Evolutionary conservation across 768 basidiomycete genomes (phyloP).

Genomic region (Candolleomyces eurysporus): DNA sequence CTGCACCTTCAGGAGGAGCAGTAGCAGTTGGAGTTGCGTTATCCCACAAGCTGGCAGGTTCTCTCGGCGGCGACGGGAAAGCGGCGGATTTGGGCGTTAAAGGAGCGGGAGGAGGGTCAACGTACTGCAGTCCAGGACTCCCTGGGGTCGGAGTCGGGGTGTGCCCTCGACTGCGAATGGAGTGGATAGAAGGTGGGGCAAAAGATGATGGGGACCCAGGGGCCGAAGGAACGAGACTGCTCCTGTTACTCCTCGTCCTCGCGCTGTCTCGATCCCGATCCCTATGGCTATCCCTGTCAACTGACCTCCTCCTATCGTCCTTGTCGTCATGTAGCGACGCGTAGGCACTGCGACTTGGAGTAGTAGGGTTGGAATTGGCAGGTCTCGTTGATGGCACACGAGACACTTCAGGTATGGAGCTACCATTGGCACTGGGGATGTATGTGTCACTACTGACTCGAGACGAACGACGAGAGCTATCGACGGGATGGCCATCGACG

Average conservation of each 20-base stretch:
- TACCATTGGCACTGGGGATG: constrained; percentile 13
- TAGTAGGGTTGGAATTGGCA: constrained; percentile 12
- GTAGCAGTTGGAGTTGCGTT: neutral
- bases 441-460: constrained; percentile 21
- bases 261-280: neutral
- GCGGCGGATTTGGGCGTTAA: neutral
- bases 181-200: neutral
- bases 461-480: constrained; percentile 24
- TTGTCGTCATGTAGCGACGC: constrained; percentile 11
- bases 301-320: neutral
- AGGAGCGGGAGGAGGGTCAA: constrained; percentile 6
- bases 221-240: neutral
- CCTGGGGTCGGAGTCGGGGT: neutral
- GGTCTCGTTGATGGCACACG: constrained; percentile 9
- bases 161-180: neutral
- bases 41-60: neutral
- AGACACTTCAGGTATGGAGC: constrained; percentile 15
- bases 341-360: constrained; percentile 15
- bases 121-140: neutral
- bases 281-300: constrained; percentile 11
- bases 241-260: neutral
- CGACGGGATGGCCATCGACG: constrained; percentile 25
- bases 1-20: neutral
- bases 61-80: neutral
- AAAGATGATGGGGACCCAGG: neutral